phyloP scores from a whole-genome alignment of 345 rosid genomes.

The Citrus australasica region DNA sequence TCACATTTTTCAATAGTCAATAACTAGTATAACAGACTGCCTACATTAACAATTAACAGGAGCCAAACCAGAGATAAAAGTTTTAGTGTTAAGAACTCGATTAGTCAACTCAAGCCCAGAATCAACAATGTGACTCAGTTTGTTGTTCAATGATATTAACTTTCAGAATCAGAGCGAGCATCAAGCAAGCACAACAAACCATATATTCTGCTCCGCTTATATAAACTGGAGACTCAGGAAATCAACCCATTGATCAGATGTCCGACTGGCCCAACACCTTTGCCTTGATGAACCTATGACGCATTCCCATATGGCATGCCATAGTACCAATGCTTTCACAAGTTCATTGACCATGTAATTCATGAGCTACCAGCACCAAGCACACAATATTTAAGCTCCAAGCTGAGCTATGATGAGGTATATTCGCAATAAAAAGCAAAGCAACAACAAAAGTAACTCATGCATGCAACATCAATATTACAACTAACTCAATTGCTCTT shows the following conservation, averaged over 20 bases:
- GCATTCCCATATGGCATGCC: not conserved
- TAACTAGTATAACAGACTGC: not conserved
- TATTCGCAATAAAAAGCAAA: not conserved
- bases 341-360: not conserved
- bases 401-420: not conserved
- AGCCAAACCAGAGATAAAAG: not conserved
- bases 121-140: not conserved
- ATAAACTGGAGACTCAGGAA: not conserved
- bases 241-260: not conserved
- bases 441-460: not conserved
- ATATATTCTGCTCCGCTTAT: not conserved
- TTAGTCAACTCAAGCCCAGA: not conserved
- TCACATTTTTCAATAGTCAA: not conserved
- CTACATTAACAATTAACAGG: not conserved
- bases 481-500: too few relatives aligned
- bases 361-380: not conserved
- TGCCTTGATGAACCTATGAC: not conserved
- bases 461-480: not conserved
- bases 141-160: not conserved
- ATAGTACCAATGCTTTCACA: not conserved
- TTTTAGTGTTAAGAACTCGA: not conserved
- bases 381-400: not conserved
- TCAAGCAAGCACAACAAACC: not conserved
- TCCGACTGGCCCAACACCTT: not conserved
- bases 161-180: not conserved